A percentile compares a stretch with the other conserved stretches of the same genome.
Evolutionary conservation across 352 stramenopile species (phyloP).

Genomic region (Pythium monospermum): DNA sequence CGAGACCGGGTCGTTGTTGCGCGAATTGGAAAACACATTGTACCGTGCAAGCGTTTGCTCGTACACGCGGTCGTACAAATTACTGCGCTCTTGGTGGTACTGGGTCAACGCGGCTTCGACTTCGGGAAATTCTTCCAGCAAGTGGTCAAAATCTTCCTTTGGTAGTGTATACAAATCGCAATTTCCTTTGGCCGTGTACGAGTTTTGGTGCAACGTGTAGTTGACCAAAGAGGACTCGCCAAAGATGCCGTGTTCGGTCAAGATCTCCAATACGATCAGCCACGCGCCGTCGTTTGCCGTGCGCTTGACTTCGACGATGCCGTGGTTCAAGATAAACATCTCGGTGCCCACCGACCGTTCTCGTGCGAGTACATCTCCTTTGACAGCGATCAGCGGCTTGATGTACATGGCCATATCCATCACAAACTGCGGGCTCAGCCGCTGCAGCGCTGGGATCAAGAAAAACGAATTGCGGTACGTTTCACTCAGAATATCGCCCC

Average conservation of each 20-base stretch:
- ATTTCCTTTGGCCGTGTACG: constrained; percentile 62
- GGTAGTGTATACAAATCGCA: constrained; percentile 75
- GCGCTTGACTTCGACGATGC: constrained; percentile 64
- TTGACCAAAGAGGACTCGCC: constrained; percentile 65
- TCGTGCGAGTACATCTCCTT: constrained; percentile 55
- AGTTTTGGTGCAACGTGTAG: constrained; percentile 72
- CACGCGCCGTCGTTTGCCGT: constrained; percentile 46
- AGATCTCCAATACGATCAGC: constrained; percentile 70
- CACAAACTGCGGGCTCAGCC: constrained; percentile 70
- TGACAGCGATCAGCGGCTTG: constrained; percentile 69
- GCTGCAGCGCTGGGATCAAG: constrained; percentile 61
- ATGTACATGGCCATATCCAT: constrained; percentile 86
- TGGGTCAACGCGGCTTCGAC: constrained; percentile 50
- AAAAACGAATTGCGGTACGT: constrained; percentile 77
- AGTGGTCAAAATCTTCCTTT: constrained; percentile 74
- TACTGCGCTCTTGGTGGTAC: constrained; percentile 57
- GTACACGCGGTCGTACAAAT: constrained; percentile 61
- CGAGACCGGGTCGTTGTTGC: constrained; percentile 50
- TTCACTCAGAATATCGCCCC: constrained; percentile 68
- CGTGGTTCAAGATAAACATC: constrained; percentile 81
- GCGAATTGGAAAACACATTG: constrained; percentile 50
- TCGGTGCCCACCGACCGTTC: constrained; percentile 66
- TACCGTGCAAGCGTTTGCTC: constrained; percentile 68
- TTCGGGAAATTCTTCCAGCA: constrained; percentile 79
- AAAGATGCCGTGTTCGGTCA: constrained; percentile 65